Percentiles rank a stretch among this genome's conserved stretches.
Evolutionary conservation across 116 monocot species (phyloP).

Genomic region (Dioscorea cayenensis): DNA sequence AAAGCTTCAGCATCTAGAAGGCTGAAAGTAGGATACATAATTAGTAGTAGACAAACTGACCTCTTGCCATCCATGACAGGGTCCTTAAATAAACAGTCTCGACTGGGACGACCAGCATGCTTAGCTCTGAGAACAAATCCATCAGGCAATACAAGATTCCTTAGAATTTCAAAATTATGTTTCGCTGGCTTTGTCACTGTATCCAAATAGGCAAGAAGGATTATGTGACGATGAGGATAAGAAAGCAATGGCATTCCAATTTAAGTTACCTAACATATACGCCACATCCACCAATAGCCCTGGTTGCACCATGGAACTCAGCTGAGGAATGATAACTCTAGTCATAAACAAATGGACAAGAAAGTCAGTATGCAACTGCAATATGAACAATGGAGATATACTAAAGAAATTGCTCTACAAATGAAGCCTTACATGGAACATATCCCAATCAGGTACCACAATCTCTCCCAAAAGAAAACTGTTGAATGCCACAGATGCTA

Average conservation of each 20-base stretch:
- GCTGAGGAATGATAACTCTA: conserved; percentile 29
- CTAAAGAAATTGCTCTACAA: neutral
- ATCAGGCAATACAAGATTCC: conserved; percentile 32
- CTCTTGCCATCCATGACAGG: conserved; percentile 36
- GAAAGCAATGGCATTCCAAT: neutral
- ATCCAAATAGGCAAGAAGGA: neutral
- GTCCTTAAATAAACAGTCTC: conserved; percentile 31
- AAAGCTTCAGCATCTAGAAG: neutral
- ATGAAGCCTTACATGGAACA: conserved; percentile 41
- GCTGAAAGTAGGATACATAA: neutral
- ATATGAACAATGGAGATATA: neutral
- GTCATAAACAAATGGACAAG: neutral
- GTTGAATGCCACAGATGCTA: conserved; percentile 53
- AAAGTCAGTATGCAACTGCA: neutral
- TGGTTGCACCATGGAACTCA: conserved; percentile 33
- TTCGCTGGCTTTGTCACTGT: conserved; percentile 33
- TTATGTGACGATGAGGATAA: neutral
- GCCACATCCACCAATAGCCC: conserved; percentile 30
- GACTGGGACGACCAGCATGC: conserved; percentile 29
- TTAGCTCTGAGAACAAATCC: conserved; percentile 27
- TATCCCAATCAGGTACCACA: conserved; percentile 55
- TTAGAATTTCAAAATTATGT: conserved; percentile 34
- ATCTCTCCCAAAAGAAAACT: conserved; percentile 52
- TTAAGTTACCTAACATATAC: conserved; percentile 23
- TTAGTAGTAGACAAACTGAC: neutral